Conservation (phyloP, 306 rosid genomes). For the Myrica gale region DNA sequence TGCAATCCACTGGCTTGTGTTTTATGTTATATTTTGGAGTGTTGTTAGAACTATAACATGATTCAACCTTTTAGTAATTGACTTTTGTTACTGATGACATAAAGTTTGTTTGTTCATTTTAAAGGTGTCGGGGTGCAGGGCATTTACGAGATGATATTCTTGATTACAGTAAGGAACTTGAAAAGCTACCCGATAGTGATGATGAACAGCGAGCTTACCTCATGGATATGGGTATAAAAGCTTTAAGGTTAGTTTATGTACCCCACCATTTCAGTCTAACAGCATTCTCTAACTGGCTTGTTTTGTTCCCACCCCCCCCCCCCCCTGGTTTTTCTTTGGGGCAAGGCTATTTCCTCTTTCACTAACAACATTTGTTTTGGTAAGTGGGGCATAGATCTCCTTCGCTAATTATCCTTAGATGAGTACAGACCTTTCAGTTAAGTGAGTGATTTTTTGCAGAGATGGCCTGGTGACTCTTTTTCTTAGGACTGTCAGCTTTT, state of each 20-base stretch:
- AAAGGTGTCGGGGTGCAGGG: constrained; percentile 87
- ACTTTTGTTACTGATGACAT: constrained; percentile 10
- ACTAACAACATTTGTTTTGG: background rate
- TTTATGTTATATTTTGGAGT: background rate
- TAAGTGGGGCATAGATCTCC: background rate
- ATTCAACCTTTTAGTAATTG: background rate
- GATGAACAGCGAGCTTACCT: constrained; percentile 68
- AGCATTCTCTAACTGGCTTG: background rate
- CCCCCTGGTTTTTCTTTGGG: background rate
- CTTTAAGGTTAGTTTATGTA: constrained; percentile 55
- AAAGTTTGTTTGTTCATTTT: constrained; percentile 34
- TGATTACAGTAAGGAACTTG: constrained; percentile 60
- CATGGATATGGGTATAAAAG: constrained; percentile 79
- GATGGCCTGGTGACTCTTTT: background rate
- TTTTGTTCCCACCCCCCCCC: background rate
- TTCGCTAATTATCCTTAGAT: background rate
- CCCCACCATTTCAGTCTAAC: background rate
- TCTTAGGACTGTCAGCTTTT: background rate
- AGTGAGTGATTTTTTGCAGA: background rate
- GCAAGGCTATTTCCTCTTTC: background rate
- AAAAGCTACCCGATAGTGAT: constrained; percentile 52
- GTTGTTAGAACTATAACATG: no score
- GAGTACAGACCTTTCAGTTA: background rate
- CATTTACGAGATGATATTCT: constrained; percentile 82
- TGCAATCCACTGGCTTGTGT: background rate